Evolutionary conservation across 805 yeast genomes (phyloP), one percentile per base, ranked within the genome.

Genomic region (Ascoidea asiatica): DNA sequence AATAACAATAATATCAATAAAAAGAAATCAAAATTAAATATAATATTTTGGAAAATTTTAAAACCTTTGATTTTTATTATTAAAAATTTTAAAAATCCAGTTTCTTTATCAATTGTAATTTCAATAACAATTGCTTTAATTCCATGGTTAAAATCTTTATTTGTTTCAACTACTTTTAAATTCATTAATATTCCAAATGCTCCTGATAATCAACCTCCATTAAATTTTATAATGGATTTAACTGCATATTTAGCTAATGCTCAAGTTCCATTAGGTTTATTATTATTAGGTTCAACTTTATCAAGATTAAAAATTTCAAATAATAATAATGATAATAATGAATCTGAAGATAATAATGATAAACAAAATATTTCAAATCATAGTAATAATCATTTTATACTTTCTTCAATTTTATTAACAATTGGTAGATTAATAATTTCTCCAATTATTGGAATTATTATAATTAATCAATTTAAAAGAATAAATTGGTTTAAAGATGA

Each of bases 201-300:
- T 0, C 98, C 98, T 0, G 98, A 90, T 61, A 67, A 69, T 1
- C 69, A 69, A 48, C 97, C 98, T 0, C 89, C 95, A 4, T 66
- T 90, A 39, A 83, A 89, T 15, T 90, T 90, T 51, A 51, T 90
- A 4, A 83, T 90, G 75, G 96, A 90, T 57, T 77, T 78, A 48
- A 67, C 89, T 1, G 57, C 73, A 7, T 92, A 89, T 57, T 64
- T 92, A 3, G 95, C 95, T 0, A 77, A 79, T 2, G 95, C 97
- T 0, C 79, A 86, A 39, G 97, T 90, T 33, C 97, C 97, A 1
- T 64, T 87, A 45, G 98, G 97, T 4, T 67, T 90, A 48, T 59
- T 87, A 43, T 58, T 92, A 42, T 61, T 92, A 21, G 98, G 98
- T 1, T 95, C 90, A 3, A 88, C 96, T 5, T 76, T 90, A 41